Evolutionary conservation across 202 grass and related monocot species (phyloP), one percentile per base, ranked within the genome.

Genomic region (Panicum virgatum): DNA sequence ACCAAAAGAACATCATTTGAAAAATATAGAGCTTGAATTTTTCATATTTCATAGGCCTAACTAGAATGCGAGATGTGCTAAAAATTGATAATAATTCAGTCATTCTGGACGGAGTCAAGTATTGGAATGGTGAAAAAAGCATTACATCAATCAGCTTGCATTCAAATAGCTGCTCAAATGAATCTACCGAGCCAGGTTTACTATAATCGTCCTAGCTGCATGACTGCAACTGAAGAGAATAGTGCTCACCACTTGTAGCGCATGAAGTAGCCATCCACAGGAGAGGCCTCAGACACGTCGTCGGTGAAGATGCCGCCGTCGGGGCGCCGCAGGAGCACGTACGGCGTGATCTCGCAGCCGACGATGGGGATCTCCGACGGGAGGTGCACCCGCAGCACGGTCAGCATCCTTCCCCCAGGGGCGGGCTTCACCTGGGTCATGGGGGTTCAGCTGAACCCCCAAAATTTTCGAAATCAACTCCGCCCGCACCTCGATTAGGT

Each of bases 291-390:
- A 3, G 78, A 60, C 43, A 89, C 86, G 45, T 97, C 94, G 9
- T 97, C 94, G 3, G 85, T 88, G 20, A 77, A 71, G 63, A 89
- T 32, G 56, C 82, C 83, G 44, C 84, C 83, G 42, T 90, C 89
- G 8, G 91, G 75, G 36, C 87, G 87, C 32, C 82, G 91, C 42
- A 97, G 70, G 34, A 93, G 85, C 52, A 97, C 91, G 7, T 97
- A 97, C 19, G 94, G 94, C 57, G 94, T 90, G 89, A 97, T 93
- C 94, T 97, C 94, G 51, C 94, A 97, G 42, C 94, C 94, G 1
- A 93, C 91, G 65, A 97, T 89, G 44, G 94, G 94, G 89, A 97
- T 97, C 84, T 97, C 94, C 83, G 94, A 93, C 23, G 94, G 94
- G 44, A 97, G 84, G 82, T 97, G 94, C 51, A 97, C 84, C 64